Percentiles rank a stretch among this genome's conserved stretches.
phyloP scores from a whole-genome alignment of 371 early-diverging fungal genomes.

The Umbelopsis sp. region DNA sequence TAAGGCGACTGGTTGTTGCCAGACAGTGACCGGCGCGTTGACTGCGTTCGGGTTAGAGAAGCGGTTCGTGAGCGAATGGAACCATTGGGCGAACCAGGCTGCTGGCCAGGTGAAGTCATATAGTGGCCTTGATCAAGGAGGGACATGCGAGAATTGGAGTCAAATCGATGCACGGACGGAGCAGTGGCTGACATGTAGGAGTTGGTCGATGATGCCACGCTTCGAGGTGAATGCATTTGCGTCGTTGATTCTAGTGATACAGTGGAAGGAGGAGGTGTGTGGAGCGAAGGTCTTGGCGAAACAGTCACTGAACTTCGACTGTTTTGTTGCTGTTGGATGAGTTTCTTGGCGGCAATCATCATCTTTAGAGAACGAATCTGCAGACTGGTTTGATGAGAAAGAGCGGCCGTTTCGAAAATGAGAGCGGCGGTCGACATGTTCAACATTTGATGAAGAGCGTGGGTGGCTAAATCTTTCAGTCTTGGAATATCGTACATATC shows the following conservation, averaged over 20 bases:
- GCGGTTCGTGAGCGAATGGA: conserved; percentile 10
- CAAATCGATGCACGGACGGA: conserved; percentile 23
- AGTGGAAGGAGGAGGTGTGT: conserved; percentile 22
- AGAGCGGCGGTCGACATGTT: conserved; percentile 61
- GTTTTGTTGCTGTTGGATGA: conserved; percentile 35
- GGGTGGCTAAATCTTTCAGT: conserved; percentile 53
- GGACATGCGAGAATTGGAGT: conserved; percentile 21
- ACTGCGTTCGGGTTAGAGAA: background rate
- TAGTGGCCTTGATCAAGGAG: conserved; percentile 25
- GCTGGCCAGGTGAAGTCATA: conserved; percentile 1
- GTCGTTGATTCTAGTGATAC: conserved; percentile 24
- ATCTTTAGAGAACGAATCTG: conserved; percentile 57
- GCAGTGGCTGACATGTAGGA: conserved; percentile 21
- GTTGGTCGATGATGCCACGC: conserved; percentile 25
- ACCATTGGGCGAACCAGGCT: conserved; percentile 15
- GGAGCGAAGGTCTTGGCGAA: conserved; percentile 28
- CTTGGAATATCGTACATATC: conserved; percentile 58
- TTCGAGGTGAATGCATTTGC: conserved; percentile 20
- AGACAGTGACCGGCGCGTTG: background rate
- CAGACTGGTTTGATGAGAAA: conserved; percentile 53
- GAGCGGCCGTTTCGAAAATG: conserved; percentile 58
- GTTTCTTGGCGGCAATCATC: conserved; percentile 47
- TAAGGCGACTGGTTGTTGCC: background rate
- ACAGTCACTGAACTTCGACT: background rate
- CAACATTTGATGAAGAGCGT: conserved; percentile 58